phyloP scores from a whole-genome alignment of 345 rosid species.

The Isatis tinctoria region DNA sequence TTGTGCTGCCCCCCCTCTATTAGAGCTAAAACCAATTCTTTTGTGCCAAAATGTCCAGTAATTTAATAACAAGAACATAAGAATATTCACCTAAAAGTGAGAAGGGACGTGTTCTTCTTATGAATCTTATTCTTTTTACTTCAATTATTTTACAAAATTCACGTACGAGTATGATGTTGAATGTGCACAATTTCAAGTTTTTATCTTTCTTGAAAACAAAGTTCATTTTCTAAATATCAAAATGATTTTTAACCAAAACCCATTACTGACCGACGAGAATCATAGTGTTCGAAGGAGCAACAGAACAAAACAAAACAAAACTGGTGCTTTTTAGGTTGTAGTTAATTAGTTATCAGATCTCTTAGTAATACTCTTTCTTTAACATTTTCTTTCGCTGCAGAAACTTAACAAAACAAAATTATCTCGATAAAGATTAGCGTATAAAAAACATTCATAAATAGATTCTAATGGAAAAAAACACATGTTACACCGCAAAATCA shows the following conservation, averaged over 20 bases:
- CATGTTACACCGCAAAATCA: conserved; percentile 21
- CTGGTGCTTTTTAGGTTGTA: not conserved
- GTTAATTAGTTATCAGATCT: not conserved
- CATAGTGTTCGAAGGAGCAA: not conserved
- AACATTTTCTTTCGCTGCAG: not conserved
- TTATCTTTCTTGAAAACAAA: not conserved
- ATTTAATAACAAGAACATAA: conserved; percentile 7
- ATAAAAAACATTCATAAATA: not conserved
- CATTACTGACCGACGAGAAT: not conserved
- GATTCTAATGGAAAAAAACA: not conserved
- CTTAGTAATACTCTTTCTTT: not conserved
- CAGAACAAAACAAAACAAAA: not conserved
- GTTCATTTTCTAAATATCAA: not conserved
- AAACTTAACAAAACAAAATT: not conserved
- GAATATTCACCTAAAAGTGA: conserved; percentile 15
- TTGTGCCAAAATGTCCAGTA: not conserved
- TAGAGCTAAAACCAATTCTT: not conserved
- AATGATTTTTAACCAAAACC: not conserved
- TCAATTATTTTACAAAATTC: not conserved
- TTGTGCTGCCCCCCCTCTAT: conserved; percentile 4
- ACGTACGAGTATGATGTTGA: not conserved
- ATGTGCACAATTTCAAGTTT: not conserved
- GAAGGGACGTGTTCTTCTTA: conserved; percentile 18
- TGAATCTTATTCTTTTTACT: conserved; percentile 16
- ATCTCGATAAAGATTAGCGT: conserved; percentile 6